Conservation (phyloP, 352 stramenopile genomes). For the Saprolegnia parasitica region DNA sequence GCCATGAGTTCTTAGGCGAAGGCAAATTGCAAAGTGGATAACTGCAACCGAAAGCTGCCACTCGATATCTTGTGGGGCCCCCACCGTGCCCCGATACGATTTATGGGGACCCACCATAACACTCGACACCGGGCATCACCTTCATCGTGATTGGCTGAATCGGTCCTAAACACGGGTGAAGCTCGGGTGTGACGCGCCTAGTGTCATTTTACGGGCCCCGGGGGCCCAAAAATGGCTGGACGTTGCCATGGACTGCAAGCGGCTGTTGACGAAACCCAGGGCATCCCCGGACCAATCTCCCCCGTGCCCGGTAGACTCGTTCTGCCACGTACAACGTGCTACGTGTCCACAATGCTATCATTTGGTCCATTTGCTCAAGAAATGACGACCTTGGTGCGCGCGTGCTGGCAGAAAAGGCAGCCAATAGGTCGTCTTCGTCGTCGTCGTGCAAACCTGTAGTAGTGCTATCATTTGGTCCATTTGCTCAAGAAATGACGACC, state of each 20-base stretch:
- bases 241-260: too few relatives aligned
- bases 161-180: background rate
- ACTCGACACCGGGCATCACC: slow-evolving; percentile 11
- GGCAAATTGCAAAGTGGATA: slow-evolving; percentile 21
- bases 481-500: too few relatives aligned
- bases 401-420: too few relatives aligned
- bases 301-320: too few relatives aligned
- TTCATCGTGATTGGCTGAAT: background rate
- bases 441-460: too few relatives aligned
- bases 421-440: too few relatives aligned
- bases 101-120: background rate
- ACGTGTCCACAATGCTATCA: too few relatives aligned
- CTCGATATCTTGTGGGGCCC: background rate
- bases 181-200: background rate
- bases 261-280: slow-evolving; percentile 7
- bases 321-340: too few relatives aligned
- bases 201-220: background rate
- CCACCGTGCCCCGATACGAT: background rate
- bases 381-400: too few relatives aligned
- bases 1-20: slow-evolving; percentile 5
- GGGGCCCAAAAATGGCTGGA: background rate
- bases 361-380: too few relatives aligned
- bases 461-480: too few relatives aligned
- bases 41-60: background rate
- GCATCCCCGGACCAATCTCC: background rate